Percentiles rank a stretch among this genome's conserved stretches.
These are phyloP conservation scores for Aspergillus sergii DNA, from an alignment of 2,329 filamentous ascomycete species.

Conservation along the genomic window DNA sequence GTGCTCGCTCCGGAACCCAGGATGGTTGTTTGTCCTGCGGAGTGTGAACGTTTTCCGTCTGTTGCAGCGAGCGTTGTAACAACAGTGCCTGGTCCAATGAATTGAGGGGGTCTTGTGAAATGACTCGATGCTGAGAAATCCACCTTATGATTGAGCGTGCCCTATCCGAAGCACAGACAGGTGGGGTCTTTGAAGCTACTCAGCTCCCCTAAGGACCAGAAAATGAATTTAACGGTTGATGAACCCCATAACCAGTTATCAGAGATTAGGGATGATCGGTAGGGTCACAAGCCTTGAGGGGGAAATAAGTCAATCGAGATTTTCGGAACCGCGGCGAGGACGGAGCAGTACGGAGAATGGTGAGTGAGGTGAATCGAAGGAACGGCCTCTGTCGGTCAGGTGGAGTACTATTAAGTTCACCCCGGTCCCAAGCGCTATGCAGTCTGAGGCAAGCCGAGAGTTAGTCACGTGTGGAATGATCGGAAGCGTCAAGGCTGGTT, in stretches of 20 bases:
- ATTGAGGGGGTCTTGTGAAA: slow-evolving; percentile 11
- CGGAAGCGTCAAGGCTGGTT: slow-evolving; percentile 6
- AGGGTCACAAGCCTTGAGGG: slow-evolving; percentile 12
- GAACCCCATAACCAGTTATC: slow-evolving; percentile 23
- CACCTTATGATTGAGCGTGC: slow-evolving; percentile 28
- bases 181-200: slow-evolving; percentile 29
- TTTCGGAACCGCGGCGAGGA: slow-evolving; percentile 9
- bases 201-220: slow-evolving; percentile 32
- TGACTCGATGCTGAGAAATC: slow-evolving; percentile 30
- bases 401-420: slow-evolving; percentile 20
- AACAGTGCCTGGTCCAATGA: slow-evolving; percentile 3
- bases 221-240: slow-evolving; percentile 26
- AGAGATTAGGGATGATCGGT: slow-evolving; percentile 7
- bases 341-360: slow-evolving; percentile 19
- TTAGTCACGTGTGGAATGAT: slow-evolving; percentile 25
- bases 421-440: slow-evolving; percentile 13
- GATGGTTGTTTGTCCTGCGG: slow-evolving; percentile 21
- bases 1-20: slow-evolving; percentile 45
- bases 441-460: slow-evolving; percentile 27
- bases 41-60: slow-evolving; percentile 9
- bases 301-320: slow-evolving; percentile 13
- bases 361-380: slow-evolving; percentile 14
- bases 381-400: slow-evolving; percentile 23
- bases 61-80: slow-evolving; percentile 5
- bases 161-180: slow-evolving; percentile 34